Conservation (phyloP, 495 filamentous ascomycete genomes). For the Symbiotaphrina buchneri region DNA sequence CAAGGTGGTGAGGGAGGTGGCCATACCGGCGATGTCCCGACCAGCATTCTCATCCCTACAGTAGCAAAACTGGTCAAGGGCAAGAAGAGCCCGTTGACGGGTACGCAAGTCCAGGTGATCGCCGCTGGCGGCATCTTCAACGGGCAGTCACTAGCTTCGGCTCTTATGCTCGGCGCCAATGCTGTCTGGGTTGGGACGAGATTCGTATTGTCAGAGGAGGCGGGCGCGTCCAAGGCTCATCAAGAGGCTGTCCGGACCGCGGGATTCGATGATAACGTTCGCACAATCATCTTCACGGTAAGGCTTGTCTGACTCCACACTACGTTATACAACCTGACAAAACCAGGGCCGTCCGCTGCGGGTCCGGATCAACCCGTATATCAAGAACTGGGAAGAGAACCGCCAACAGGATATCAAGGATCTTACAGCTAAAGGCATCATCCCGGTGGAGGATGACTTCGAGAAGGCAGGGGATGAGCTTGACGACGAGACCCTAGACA, state of each 20-base stretch:
- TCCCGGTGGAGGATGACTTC: constrained; percentile 86
- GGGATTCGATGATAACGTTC: constrained; percentile 82
- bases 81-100: constrained; percentile 70
- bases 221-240: constrained; percentile 79
- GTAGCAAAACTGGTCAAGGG: constrained; percentile 66
- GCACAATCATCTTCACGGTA: constrained; percentile 93
- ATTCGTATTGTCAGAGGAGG: constrained; percentile 85
- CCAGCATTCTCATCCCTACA: constrained; percentile 71
- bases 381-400: constrained; percentile 89
- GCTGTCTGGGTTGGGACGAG: constrained; percentile 94
- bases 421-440: constrained; percentile 65
- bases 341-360: constrained; percentile 64
- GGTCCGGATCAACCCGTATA: constrained; percentile 82
- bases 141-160: constrained; percentile 71
- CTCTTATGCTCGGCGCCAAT: constrained; percentile 77
- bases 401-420: constrained; percentile 74
- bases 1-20: constrained; percentile 86
- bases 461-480: constrained; percentile 56
- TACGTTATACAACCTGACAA: constrained; percentile 7
- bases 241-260: constrained; percentile 91
- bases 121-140: constrained; percentile 91
- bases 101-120: constrained; percentile 67
- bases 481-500: constrained; percentile 68
- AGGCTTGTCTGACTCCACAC: constrained; percentile 5
- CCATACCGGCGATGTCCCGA: constrained; percentile 80